A percentile compares a stretch with the other conserved stretches of the same genome.
Conservation (phyloP, 345 rosid species). For the Linum usitatissimum region DNA sequence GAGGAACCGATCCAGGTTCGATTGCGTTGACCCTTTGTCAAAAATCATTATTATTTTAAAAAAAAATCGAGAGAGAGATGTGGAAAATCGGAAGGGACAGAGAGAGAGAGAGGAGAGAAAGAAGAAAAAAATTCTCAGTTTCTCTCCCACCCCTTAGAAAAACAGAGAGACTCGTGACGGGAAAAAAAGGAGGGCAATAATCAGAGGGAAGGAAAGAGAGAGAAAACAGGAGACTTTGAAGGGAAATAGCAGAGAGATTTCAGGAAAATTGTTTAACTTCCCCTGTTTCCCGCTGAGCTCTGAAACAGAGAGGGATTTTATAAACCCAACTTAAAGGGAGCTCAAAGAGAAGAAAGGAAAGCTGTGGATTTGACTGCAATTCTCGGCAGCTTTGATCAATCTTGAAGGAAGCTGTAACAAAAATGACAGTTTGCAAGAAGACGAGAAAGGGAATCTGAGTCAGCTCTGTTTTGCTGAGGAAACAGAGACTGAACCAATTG, state of each 20-base stretch:
- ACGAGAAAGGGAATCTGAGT: no score
- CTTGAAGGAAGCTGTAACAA: no score
- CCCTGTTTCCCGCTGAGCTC: no score
- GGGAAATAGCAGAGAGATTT: background rate
- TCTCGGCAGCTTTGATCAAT: no score
- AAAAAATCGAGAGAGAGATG: background rate
- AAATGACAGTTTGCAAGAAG: no score
- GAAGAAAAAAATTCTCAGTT: background rate
- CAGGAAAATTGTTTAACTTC: no score
- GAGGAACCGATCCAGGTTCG: slow-evolving; percentile 84
- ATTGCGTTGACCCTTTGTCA: slow-evolving; percentile 49
- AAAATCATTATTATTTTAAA: slow-evolving; percentile 40
- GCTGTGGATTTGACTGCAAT: no score
- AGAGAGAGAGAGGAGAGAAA: background rate
- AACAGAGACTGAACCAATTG: no score
- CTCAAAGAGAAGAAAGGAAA: no score
- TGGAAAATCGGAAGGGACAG: background rate
- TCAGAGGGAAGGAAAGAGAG: slow-evolving; percentile 9
- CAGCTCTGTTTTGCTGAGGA: no score
- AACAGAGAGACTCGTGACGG: background rate
- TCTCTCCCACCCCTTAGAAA: slow-evolving; percentile 20
- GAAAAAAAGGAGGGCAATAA: slow-evolving; percentile 3
- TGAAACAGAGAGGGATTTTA: no score
- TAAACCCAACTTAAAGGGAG: no score
- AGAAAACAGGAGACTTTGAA: background rate